phyloP scores from a whole-genome alignment of 225 moss, liverwort and hornwort species.

The Polytrichum formosum region DNA sequence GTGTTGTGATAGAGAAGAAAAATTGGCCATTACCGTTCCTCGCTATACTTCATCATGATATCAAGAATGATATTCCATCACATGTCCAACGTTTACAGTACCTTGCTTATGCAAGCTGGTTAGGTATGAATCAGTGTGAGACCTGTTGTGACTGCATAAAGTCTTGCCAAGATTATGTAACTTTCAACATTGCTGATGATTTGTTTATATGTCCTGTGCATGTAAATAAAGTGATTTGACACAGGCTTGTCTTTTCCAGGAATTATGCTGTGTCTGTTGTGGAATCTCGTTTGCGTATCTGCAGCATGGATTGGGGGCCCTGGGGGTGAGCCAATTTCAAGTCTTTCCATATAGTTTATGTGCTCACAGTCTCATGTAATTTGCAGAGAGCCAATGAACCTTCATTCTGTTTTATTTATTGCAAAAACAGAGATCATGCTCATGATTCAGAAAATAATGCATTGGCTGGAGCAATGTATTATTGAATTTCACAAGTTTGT shows the following conservation, averaged over 20 bases:
- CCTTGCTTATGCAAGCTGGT: constrained; percentile 88
- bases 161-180: too few relatives aligned
- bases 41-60: constrained; percentile 83
- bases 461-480: too few relatives aligned
- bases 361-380: too few relatives aligned
- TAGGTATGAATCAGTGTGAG: constrained; percentile 44
- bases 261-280: constrained; percentile 64
- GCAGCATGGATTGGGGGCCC: constrained; percentile 75
- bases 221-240: neutral
- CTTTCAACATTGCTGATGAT: too few relatives aligned
- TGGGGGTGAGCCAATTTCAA: constrained; percentile 48
- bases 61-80: constrained; percentile 72
- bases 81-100: constrained; percentile 80
- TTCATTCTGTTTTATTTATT: too few relatives aligned
- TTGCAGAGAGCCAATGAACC: too few relatives aligned
- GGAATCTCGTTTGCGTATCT: constrained; percentile 80
- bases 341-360: too few relatives aligned
- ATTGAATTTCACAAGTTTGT: too few relatives aligned
- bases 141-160: too few relatives aligned
- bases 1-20: constrained; percentile 81
- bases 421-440: too few relatives aligned
- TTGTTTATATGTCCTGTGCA: too few relatives aligned
- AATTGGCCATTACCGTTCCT: constrained; percentile 81
- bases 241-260: constrained; percentile 35
- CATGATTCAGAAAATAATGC: too few relatives aligned